Evolutionary conservation across 2,329 filamentous ascomycete species (phyloP), one percentile per base, ranked within the genome.

Genomic region (Hypoxylon sp.): DNA sequence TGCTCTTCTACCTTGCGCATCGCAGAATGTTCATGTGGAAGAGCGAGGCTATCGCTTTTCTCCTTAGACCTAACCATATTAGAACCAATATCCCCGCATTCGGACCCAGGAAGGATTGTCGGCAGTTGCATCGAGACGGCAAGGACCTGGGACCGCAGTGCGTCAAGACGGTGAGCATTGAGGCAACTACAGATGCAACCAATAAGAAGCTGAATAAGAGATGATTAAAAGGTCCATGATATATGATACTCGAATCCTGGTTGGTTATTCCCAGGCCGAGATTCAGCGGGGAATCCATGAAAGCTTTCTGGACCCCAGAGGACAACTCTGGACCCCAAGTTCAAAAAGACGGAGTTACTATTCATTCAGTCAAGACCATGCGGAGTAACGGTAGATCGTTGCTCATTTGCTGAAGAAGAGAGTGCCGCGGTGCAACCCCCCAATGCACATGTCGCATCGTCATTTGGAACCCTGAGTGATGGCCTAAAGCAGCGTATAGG

Each of bases 41-140:
- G 30, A 12, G 58, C n/a, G 48, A 62, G 55, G 50, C 53, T 54
- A 36, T 61, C 45, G 32, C n/a, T 36, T 38, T 51, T 38, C 38
- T 38, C 18, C 56, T 58, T 55, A 46, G 54, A 30, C 51, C 56
- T 66, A 61, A 42, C 63, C 42, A 62, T 61, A 61, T 68, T 59
- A 51, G 59, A 60, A 14, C 24, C 49, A 28, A 24, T 50, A 57
- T 63, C 67, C 67, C 67, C 64, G 67, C 67, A 65, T 65, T 22
- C 11, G 26, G 32, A 38, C 22, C 28, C 14, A 33, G 30, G 38
- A 53, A 50, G 40, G 28, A 20, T 26, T 46, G 33, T 64, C 67
- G 67, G 67, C 67, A 69, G 64, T 67, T 69, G 36, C 38, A 42
- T 53, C 46, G 22, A 20, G 45, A 57, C 60, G 32, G 45, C 45